A percentile compares a stretch with the other conserved stretches of the same genome.
Evolutionary conservation across 2,329 filamentous ascomycete species (phyloP).

Genomic region (Monilinia laxa): DNA sequence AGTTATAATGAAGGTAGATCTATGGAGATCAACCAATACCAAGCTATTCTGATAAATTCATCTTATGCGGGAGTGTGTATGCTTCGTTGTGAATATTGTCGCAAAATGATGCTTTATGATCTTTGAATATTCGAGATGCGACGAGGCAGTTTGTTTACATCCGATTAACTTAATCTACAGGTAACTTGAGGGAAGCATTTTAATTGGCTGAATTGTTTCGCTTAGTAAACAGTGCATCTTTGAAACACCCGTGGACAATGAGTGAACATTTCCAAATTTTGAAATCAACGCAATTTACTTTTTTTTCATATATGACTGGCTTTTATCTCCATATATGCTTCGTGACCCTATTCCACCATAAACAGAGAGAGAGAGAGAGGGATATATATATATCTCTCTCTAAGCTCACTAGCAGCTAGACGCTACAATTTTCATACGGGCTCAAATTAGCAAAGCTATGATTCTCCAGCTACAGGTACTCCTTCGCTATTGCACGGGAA

Average conservation of each 20-base stretch:
- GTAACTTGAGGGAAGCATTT: background rate
- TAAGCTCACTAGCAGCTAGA: no score
- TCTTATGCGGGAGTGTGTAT: slow-evolving; percentile 9
- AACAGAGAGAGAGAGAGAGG: no score
- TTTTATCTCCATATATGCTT: no score
- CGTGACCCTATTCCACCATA: no score
- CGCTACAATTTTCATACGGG: no score
- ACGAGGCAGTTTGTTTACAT: slow-evolving; percentile 24
- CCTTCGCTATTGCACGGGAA: no score
- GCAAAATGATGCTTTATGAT: slow-evolving; percentile 20
- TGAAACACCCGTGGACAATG: background rate
- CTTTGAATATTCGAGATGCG: slow-evolving; percentile 16
- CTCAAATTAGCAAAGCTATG: no score
- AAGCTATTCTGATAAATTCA: background rate
- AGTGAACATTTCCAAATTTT: no score
- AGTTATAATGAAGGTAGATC: slow-evolving; percentile 17
- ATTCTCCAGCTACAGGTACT: no score
- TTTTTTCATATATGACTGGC: no score
- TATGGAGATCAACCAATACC: slow-evolving; percentile 13
- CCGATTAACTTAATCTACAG: background rate
- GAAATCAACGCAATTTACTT: no score
- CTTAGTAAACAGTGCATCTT: slow-evolving; percentile 7
- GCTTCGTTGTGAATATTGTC: slow-evolving; percentile 22
- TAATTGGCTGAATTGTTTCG: background rate
- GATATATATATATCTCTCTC: no score